Base-by-base conservation (phyloP, 2,329 filamentous ascomycete species). In the Huntiella decipiens region DNA sequence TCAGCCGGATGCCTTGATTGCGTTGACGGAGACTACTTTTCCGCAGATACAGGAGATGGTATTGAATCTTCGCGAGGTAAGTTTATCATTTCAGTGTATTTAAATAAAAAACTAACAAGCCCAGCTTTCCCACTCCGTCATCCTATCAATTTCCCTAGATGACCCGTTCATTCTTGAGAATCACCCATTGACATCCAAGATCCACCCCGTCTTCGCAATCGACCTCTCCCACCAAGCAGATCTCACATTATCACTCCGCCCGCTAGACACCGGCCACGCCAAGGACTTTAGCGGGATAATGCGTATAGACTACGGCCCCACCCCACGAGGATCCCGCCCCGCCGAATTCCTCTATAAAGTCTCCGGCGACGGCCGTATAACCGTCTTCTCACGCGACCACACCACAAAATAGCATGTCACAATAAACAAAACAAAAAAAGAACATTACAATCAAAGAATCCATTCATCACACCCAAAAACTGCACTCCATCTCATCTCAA, bases 221-320 rank as follows among this genome's bases (percentile, higher is more conserved):
- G 73, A 72, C 4, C 62, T 80, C 51, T 82, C 80, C n/a, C 85
- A 95, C 58, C 70, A 75, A 54, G 83, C 86, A 6, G 63, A 73
- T n/a, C 66, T 72, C 51, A 70, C 88, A 3, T 62, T 93, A 54
- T 74, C 82, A 51, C 63, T 91, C 48, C 68, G 87, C 44, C 70
- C 79, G 56, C 61, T 96, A 50, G 86, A 93, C 56, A 93, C 86
- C 0, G 88, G 88, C 1, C 77, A 78, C n/a, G 87, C 88, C 51
- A 79, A 73, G 57, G 88, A 95, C 61, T 83, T 96, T 31, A 93
- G 83, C 61, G 88, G 88, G 2, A 85, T 94, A 38, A 56, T 95
- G 51, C 72, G 86, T 53, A 68, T 91, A 43, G 22, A 28, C 22
- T 28, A 28, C 22, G 22, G 22, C 1, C 22, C 22, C 22, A 28